Evolutionary conservation across 257 asterid species (phyloP).

Genomic region (Verbena officinalis): DNA sequence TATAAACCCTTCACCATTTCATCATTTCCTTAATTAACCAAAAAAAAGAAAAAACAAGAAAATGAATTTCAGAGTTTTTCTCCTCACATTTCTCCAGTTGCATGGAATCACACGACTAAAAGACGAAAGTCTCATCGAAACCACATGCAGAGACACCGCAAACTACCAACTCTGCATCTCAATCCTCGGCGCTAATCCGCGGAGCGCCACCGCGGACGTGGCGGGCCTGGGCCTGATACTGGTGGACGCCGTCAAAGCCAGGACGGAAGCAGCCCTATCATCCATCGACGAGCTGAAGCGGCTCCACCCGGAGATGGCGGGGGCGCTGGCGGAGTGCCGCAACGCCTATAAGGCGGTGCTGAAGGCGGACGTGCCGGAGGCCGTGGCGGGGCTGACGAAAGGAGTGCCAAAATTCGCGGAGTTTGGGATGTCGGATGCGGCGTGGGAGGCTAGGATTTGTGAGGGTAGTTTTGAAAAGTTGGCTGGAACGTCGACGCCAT

Average conservation of each 20-base stretch:
- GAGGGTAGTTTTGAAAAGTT: constrained; percentile 36
- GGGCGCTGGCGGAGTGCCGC: constrained; percentile 37
- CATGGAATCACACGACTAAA: constrained; percentile 29
- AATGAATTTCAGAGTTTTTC: constrained; percentile 25
- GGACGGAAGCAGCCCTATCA: constrained; percentile 30
- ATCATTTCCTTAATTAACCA: not conserved
- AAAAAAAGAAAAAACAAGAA: not conserved
- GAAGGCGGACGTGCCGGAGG: constrained; percentile 52
- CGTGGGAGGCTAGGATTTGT: constrained; percentile 54
- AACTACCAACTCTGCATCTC: constrained; percentile 59
- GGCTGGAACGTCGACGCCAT: constrained; percentile 40
- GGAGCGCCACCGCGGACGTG: constrained; percentile 37
- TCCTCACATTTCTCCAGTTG: constrained; percentile 32
- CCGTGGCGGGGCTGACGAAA: constrained; percentile 42
- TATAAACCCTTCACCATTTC: not conserved
- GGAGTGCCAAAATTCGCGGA: constrained; percentile 64
- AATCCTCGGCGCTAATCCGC: constrained; percentile 35
- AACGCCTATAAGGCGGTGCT: constrained; percentile 38
- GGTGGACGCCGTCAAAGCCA: constrained; percentile 42
- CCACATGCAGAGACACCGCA: constrained; percentile 55
- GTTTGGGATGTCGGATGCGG: constrained; percentile 58
- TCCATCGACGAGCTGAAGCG: constrained; percentile 26
- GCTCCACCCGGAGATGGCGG: constrained; percentile 33
- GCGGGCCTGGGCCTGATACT: constrained; percentile 49
- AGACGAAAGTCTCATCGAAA: constrained; percentile 38